phyloP scores from a whole-genome alignment of 495 filamentous ascomycete species.

The Xylaria scruposa region DNA sequence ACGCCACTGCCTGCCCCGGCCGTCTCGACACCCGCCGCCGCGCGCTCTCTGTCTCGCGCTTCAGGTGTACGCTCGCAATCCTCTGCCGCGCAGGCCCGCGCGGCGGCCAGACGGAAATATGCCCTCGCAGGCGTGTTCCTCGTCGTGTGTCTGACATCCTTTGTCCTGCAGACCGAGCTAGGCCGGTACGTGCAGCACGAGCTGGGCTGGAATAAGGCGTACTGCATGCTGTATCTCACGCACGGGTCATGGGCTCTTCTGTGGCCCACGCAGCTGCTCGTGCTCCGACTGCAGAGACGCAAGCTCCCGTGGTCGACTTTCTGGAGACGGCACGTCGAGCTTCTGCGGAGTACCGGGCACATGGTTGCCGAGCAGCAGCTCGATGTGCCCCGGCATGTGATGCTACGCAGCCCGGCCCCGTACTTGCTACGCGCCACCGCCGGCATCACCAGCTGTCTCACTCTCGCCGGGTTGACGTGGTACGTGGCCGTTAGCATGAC shows the following conservation, averaged over 20 bases:
- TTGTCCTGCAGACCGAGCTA: constrained; percentile 90
- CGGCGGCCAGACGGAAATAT: constrained; percentile 78
- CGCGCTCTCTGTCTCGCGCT: constrained; percentile 48
- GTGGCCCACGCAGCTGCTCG: constrained; percentile 82
- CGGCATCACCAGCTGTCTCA: constrained; percentile 84
- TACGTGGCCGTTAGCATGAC: constrained; percentile 94
- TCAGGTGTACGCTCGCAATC: constrained; percentile 66
- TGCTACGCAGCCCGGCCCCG: constrained; percentile 56
- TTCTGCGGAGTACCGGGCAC: constrained; percentile 78
- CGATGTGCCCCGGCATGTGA: constrained; percentile 55
- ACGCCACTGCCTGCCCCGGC: constrained; percentile 28
- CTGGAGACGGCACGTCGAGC: constrained; percentile 78
- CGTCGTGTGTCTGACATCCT: constrained; percentile 77
- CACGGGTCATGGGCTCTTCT: constrained; percentile 92
- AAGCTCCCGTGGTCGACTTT: constrained; percentile 79
- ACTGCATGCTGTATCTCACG: constrained; percentile 97
- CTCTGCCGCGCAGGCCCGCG: constrained; percentile 58
- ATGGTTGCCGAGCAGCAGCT: constrained; percentile 78
- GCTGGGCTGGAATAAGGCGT: constrained; percentile 91
- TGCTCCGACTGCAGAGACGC: constrained; percentile 71
- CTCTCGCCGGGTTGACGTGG: constrained; percentile 91
- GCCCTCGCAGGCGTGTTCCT: constrained; percentile 85
- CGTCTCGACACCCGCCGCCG: constrained; percentile 31
- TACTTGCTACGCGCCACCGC: constrained; percentile 82
- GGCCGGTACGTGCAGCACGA: constrained; percentile 91